These are phyloP conservation scores for Russula earlei DNA, from an alignment of 768 basidiomycete genomes.

Conservation along the genomic window DNA sequence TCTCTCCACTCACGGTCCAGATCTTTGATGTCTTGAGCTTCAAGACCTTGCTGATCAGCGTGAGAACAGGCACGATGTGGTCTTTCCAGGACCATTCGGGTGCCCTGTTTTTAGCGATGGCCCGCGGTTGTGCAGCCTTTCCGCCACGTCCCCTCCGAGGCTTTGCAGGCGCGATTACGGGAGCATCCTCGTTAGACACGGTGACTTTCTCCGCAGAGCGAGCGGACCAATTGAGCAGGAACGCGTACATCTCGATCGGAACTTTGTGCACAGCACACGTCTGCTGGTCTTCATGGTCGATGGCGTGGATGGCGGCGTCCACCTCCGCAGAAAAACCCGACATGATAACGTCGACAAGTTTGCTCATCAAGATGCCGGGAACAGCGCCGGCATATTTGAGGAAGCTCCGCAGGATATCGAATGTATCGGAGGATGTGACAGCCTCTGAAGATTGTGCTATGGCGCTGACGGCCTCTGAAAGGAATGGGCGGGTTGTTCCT, in stretches of 20 bases:
- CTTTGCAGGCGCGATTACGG: constrained; percentile 38
- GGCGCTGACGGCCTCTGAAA: constrained; percentile 67
- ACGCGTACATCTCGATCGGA: constrained; percentile 86
- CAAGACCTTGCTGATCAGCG: constrained; percentile 64
- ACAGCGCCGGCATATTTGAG: constrained; percentile 66
- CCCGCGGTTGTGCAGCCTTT: constrained; percentile 40
- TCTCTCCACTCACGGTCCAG: constrained; percentile 82
- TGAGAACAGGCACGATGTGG: constrained; percentile 63
- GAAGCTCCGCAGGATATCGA: constrained; percentile 75
- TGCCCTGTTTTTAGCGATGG: constrained; percentile 31
- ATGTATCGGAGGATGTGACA: constrained; percentile 56
- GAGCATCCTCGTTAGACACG: constrained; percentile 37
- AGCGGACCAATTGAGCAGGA: constrained; percentile 89
- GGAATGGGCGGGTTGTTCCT: constrained; percentile 1
- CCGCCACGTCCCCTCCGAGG: constrained; percentile 51
- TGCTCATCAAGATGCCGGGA: constrained; percentile 60
- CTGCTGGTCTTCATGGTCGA: constrained; percentile 60
- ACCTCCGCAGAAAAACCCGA: constrained; percentile 68
- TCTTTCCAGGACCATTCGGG: constrained; percentile 65
- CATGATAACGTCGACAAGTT: constrained; percentile 77
- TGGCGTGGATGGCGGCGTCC: constrained; percentile 59
- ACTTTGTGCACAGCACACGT: constrained; percentile 51
- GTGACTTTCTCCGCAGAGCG: constrained; percentile 71
- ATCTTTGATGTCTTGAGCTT: constrained; percentile 63
- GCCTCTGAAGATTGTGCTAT: constrained; percentile 69